phyloP scores from a whole-genome alignment of 805 yeast species.

The Candida andamanensis region DNA sequence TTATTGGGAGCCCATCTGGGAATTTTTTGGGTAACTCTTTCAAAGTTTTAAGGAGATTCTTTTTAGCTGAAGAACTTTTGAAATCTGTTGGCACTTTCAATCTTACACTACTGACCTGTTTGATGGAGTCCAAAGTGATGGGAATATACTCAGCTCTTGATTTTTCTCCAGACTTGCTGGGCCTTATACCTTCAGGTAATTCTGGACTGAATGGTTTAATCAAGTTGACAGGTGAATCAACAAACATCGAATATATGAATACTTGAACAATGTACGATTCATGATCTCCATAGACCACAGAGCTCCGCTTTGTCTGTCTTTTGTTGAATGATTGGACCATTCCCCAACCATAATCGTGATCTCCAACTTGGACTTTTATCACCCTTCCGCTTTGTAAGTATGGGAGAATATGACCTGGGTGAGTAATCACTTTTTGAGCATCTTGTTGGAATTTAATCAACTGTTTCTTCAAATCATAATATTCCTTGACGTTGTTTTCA shows the following conservation, averaged over 20 bases:
- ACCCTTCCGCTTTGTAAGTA: slow-evolving; percentile 89
- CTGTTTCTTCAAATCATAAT: slow-evolving; percentile 75
- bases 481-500: slow-evolving; percentile 69
- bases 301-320: slow-evolving; percentile 57
- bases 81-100: slow-evolving; percentile 74
- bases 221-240: slow-evolving; percentile 78
- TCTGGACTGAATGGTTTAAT: slow-evolving; percentile 72
- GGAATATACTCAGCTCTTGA: slow-evolving; percentile 77
- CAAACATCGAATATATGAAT: slow-evolving; percentile 69
- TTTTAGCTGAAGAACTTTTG: slow-evolving; percentile 52
- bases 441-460: slow-evolving; percentile 68
- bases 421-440: slow-evolving; percentile 75
- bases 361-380: slow-evolving; percentile 57
- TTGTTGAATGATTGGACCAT: slow-evolving; percentile 74
- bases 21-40: slow-evolving; percentile 77
- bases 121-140: slow-evolving; percentile 73
- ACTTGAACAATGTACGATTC: slow-evolving; percentile 87
- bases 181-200: slow-evolving; percentile 86
- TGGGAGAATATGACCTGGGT: slow-evolving; percentile 81
- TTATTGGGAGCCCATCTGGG: slow-evolving; percentile 84
- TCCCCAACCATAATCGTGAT: slow-evolving; percentile 92
- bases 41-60: slow-evolving; percentile 63
- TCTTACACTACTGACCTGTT: slow-evolving; percentile 72
- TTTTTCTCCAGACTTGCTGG: slow-evolving; percentile 69
- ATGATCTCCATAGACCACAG: slow-evolving; percentile 67